Evolutionary conservation across 768 basidiomycete genomes (phyloP).

Genomic region (Termitomyces sp.): DNA sequence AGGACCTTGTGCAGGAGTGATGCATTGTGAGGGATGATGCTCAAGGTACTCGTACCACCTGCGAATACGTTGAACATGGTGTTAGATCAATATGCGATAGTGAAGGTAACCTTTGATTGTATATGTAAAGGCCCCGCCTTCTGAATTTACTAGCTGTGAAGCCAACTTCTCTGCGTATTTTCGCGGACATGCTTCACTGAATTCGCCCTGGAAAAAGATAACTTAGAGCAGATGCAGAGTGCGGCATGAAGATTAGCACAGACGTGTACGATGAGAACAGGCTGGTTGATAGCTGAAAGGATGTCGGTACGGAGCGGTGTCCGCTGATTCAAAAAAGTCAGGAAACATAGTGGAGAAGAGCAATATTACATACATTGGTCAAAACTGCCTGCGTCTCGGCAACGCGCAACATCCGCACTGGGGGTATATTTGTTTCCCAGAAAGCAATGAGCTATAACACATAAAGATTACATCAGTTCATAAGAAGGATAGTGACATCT

Average conservation of each 20-base stretch:
- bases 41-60: conserved; percentile 55
- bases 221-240: neutral
- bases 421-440: conserved; percentile 57
- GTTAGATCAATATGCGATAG: neutral
- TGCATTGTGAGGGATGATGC: conserved; percentile 47
- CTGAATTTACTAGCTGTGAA: conserved; percentile 42
- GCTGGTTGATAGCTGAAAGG: conserved; percentile 50
- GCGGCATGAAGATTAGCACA: conserved; percentile 10
- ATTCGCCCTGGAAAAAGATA: conserved; percentile 45
- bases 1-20: conserved; percentile 64
- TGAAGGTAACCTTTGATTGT: conserved; percentile 50
- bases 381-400: conserved; percentile 51
- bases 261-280: conserved; percentile 68
- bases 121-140: conserved; percentile 46
- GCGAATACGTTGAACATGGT: neutral
- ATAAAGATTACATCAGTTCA: neutral
- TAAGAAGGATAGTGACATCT: neutral
- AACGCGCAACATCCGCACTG: conserved; percentile 43
- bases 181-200: conserved; percentile 45
- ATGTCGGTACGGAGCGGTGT: conserved; percentile 42
- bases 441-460: conserved; percentile 51
- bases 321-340: conserved; percentile 36
- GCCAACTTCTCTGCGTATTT: conserved; percentile 52
- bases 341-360: neutral
- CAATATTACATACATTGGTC: conserved; percentile 47